These are phyloP conservation scores for Hordeum marinum DNA, from an alignment of 176 grass and related monocot genomes.

Conservation along the genomic window DNA sequence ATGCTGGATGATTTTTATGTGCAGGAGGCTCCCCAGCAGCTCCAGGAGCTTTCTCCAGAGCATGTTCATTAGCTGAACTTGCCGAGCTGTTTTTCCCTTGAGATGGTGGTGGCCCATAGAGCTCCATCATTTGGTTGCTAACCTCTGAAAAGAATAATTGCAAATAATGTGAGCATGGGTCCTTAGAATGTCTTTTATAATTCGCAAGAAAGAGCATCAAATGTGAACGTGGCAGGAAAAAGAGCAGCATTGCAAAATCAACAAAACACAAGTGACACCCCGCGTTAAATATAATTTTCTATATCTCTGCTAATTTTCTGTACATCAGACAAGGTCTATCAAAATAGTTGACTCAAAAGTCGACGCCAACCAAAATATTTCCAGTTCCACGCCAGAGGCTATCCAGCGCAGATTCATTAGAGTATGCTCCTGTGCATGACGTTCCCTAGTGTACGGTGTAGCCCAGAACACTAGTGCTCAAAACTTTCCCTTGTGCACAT, in stretches of 20 bases:
- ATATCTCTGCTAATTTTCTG: background rate
- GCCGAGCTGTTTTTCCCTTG: constrained; percentile 62
- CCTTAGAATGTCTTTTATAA: background rate
- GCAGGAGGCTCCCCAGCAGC: constrained; percentile 30
- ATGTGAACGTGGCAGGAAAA: background rate
- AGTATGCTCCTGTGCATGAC: background rate
- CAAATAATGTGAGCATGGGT: background rate
- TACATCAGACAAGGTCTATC: background rate
- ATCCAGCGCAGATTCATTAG: background rate
- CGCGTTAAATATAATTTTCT: background rate
- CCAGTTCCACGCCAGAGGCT: background rate
- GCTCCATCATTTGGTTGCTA: constrained; percentile 94
- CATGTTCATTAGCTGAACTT: constrained; percentile 34
- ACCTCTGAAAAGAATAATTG: constrained; percentile 59
- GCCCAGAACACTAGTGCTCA: background rate
- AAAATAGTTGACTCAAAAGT: background rate
- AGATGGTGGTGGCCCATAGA: constrained; percentile 44
- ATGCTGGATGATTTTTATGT: constrained; percentile 27
- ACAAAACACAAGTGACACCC: background rate
- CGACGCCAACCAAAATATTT: background rate
- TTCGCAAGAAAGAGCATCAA: background rate
- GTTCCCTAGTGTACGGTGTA: background rate
- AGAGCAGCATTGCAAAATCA: background rate
- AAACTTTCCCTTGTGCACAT: background rate
- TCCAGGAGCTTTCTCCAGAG: constrained; percentile 30